Evolutionary conservation across 306 rosid species (phyloP).

Genomic region (Morella rubra): DNA sequence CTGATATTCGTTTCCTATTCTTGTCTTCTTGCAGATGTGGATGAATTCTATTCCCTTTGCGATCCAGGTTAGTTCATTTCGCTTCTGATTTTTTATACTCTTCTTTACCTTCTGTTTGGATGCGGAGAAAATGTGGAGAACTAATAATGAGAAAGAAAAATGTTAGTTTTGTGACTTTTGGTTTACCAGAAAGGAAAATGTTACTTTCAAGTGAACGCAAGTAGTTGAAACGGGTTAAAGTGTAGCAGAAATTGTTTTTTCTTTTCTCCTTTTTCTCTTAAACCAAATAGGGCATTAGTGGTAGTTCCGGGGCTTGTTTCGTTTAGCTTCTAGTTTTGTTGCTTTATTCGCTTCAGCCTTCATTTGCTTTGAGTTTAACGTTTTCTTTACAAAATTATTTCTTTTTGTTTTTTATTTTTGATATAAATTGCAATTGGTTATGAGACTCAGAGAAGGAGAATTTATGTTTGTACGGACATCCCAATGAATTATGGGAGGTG

Average conservation of each 20-base stretch:
- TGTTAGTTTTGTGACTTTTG: background rate
- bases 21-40: conserved; percentile 40
- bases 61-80: conserved; percentile 49
- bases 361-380: background rate
- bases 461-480: conserved; percentile 57
- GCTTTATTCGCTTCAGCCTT: background rate
- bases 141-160: background rate
- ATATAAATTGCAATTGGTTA: background rate
- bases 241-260: background rate
- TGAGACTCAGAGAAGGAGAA: conserved; percentile 50
- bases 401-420: background rate
- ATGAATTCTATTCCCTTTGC: conserved; percentile 49
- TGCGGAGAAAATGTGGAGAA: background rate
- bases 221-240: background rate
- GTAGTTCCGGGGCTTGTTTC: background rate
- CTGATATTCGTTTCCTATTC: conserved; percentile 9
- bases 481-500: conserved; percentile 58
- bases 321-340: background rate
- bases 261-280: background rate
- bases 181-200: background rate
- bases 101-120: background rate
- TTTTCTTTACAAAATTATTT: background rate
- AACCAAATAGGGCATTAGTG: background rate
- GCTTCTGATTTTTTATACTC: background rate
- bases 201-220: background rate